Base-by-base conservation (phyloP, 2,329 filamentous ascomycete genomes). In the Rutstroemia sp. region DNA sequence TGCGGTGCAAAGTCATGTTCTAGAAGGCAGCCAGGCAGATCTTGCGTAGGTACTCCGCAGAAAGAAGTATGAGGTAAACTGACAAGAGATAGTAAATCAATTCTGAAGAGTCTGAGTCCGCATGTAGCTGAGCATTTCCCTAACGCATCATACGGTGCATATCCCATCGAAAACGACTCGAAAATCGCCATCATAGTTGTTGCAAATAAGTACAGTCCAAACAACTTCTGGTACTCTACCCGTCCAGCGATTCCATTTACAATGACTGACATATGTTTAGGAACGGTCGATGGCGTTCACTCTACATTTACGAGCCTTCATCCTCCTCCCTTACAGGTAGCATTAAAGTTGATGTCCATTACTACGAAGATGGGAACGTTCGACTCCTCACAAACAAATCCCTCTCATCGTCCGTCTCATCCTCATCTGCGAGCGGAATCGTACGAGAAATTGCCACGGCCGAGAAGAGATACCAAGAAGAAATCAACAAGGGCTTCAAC, bases 311-410 rank as follows among this genome's bases (percentile, higher is more conserved):
- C 72, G 80, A 86, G 60, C 84, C 91, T 0, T 77, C 84, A 19
- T 76, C 83, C n/a, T 81, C 81, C 1, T 77, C 77, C 48, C 76
- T 97, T 45, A 83, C 85, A 39, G 94, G 94, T 65, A 84, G 79
- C 58, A 85, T 97, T 73, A 90, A 92, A 72, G 89, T 96, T 54
- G 92, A 97, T 65, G 92, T 99, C 51, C 94, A 99, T 78, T 99
- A 99, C 79, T 99, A 99, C 76, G 94, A 99, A 75, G 95, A 99
- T 70, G 94, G 94, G 60, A 99, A 99, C 70, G 94, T 99, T 57
- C 87, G 94, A 2, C 81, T 99, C 58, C 79, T 92, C 61, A 96
- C 94, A n/a, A 86, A 82, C 68, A 96, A 96, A 75, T 77, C 87
- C 10, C 71, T 92, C 12, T 78, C 78, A 0, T 71, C 81, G 3